Conservation (phyloP, 208 protist species). For the Trypanosomatidae sp. region DNA sequence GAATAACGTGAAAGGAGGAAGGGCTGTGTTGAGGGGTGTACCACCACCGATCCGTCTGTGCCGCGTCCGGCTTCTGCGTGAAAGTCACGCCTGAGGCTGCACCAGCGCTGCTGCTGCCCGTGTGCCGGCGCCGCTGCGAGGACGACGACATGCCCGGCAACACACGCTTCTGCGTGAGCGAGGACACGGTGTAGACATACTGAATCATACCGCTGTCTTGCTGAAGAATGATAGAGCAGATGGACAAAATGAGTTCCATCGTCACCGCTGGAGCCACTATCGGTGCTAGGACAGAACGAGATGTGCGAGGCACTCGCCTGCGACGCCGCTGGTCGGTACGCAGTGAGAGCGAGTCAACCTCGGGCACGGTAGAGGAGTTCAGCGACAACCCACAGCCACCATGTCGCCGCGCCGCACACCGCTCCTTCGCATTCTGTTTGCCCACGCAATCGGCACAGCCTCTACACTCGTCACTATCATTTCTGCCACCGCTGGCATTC, state of each 20-base stretch:
- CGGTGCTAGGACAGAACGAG: constrained; percentile 8
- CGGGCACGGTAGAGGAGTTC: background rate
- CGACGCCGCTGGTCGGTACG: background rate
- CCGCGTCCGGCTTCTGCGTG: constrained; percentile 6
- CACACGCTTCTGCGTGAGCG: constrained; percentile 44
- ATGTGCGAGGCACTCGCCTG: background rate
- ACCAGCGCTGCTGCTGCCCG: background rate
- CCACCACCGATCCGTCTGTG: constrained; percentile 17
- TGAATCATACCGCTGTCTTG: constrained; percentile 52
- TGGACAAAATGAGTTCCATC: constrained; percentile 60
- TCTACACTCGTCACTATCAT: background rate
- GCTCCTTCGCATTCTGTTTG: background rate
- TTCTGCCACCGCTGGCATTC: background rate
- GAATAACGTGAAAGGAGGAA: constrained; percentile 46
- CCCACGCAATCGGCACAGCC: background rate
- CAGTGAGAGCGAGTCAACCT: background rate
- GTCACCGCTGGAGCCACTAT: constrained; percentile 35
- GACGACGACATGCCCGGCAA: constrained; percentile 22
- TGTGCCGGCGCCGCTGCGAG: constrained; percentile 26
- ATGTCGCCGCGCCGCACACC: background rate
- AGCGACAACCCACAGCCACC: background rate
- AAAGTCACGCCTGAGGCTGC: constrained; percentile 2
- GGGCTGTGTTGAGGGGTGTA: constrained; percentile 39
- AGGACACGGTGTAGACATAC: constrained; percentile 57
- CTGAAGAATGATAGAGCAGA: constrained; percentile 55